A percentile compares a stretch with the other conserved stretches of the same genome.
phyloP scores from a whole-genome alignment of 2,329 filamentous ascomycete genomes.

The Talaromyces amestolkiae region DNA sequence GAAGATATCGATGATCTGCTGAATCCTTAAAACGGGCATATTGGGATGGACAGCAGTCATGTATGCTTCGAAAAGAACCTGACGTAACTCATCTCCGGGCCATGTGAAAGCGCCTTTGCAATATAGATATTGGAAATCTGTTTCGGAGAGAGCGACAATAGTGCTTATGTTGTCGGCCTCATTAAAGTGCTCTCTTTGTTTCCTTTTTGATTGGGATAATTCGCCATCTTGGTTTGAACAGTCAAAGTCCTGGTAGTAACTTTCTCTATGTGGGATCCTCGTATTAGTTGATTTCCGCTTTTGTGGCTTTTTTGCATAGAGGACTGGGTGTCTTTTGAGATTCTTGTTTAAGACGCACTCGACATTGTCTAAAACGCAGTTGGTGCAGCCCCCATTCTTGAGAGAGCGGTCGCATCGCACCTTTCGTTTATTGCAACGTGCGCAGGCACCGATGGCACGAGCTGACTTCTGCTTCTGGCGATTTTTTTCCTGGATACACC shows the following conservation, averaged over 20 bases:
- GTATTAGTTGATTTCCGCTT: too few relatives aligned
- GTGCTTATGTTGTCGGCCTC: too few relatives aligned
- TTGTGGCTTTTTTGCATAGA: too few relatives aligned
- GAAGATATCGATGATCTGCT: too few relatives aligned
- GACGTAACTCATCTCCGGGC: constrained; percentile 1
- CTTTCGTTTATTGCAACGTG: constrained; percentile 3
- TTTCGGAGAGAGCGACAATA: too few relatives aligned
- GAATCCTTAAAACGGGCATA: not conserved
- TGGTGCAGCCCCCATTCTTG: constrained; percentile 3
- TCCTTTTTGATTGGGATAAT: too few relatives aligned
- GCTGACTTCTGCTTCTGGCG: constrained; percentile 1
- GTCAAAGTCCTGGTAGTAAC: too few relatives aligned
- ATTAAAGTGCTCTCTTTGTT: too few relatives aligned
- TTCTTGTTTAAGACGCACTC: constrained; percentile 4
- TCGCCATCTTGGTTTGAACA: too few relatives aligned
- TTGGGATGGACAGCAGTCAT: constrained; percentile 3
- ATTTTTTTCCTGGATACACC: not conserved
- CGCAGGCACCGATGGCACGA: not conserved
- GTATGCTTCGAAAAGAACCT: constrained; percentile 7
- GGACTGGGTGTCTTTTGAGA: too few relatives aligned
- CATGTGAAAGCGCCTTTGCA: not conserved
- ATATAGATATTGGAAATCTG: too few relatives aligned
- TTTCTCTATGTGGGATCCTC: too few relatives aligned
- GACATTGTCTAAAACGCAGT: constrained; percentile 2
- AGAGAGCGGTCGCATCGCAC: constrained; percentile 4